phyloP scores from a whole-genome alignment of 768 basidiomycete species.

The Sarcodon sp. region DNA sequence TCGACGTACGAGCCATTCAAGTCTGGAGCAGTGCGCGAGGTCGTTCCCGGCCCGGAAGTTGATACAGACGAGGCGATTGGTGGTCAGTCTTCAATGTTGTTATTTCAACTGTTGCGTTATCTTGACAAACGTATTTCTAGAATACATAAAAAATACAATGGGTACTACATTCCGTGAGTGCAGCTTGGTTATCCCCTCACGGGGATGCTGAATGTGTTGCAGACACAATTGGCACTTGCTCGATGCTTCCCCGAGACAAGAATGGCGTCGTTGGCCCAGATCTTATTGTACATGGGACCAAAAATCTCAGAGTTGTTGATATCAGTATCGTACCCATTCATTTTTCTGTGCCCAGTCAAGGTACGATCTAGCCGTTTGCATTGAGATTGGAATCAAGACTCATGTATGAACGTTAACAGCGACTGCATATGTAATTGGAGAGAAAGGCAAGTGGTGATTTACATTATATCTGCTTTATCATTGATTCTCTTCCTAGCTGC shows the following conservation, averaged over 20 bases:
- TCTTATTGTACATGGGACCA: constrained; percentile 20
- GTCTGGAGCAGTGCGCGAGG: constrained; percentile 16
- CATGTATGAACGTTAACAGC: constrained; percentile 14
- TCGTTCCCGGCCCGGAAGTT: constrained; percentile 34
- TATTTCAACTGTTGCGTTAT: too few species aligned
- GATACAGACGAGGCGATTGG: constrained; percentile 28
- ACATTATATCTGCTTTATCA: too few species aligned
- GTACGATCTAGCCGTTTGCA: constrained; percentile 2
- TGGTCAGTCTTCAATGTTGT: background rate
- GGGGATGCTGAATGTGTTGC: background rate
- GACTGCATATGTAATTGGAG: too few species aligned
- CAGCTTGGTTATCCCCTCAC: too few species aligned
- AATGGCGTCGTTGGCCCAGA: constrained; percentile 22
- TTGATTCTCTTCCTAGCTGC: too few species aligned
- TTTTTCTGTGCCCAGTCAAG: constrained; percentile 21
- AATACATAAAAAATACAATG: too few species aligned
- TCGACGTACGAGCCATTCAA: too few species aligned
- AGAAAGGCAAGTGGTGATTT: too few species aligned
- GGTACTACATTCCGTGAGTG: too few species aligned
- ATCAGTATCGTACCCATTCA: constrained; percentile 26
- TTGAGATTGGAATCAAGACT: constrained; percentile 25
- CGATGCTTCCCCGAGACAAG: constrained; percentile 23
- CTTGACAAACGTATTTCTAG: too few species aligned
- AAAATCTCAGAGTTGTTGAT: constrained; percentile 31
- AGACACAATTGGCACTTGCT: constrained; percentile 23